Evolutionary conservation across 2,329 filamentous ascomycete genomes (phyloP), one percentile per base, ranked within the genome.

Genomic region (Ambrosiella xylebori): DNA sequence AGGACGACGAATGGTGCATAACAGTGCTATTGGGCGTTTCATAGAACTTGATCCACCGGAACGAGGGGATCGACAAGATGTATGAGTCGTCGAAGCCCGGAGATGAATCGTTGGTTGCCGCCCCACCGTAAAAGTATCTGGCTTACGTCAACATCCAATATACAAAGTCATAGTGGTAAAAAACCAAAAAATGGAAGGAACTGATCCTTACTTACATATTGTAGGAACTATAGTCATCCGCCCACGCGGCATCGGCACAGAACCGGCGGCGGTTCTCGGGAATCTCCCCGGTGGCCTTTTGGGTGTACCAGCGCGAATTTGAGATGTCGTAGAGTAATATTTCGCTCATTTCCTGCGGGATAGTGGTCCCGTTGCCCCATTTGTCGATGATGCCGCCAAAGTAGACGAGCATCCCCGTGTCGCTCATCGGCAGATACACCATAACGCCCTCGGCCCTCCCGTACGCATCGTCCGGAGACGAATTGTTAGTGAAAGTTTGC

Each of bases 51-150:
- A 82, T 77, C 81, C 81, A 85, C 2, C 71, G 77, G 66, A 84
- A 85, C 1, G 78, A 76, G 1, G 81, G 81, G 13, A 85, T 70
- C 7, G 76, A 75, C 17, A 84, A 71, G 57, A 84, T 77, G 63
- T 81, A 84, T 57, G 78, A 72, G 67, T 84, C 80, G 63, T 82
- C 78, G 64, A 73, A 83, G 19, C 77, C 80, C 2, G 57, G 35
- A 12, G 72, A 68, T 0, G 71, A 70, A 41, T 74, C 62, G 1
- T 71, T 69, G 57, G 78, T 73, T 7, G 73, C 73, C 27, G 72
- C 70, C 13, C 81, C 81, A 49, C 81, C 81, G 63, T 82, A 83
- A 2, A 83, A 64, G 62, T 84, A 83, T 40, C 79, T 82, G 11
- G 2, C 7, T 8, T 13, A 17, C 9, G n/a, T 27, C 27, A 27